Evolutionary conservation across 768 basidiomycete genomes (phyloP), one percentile per base, ranked within the genome.

Genomic region (Melanogaster broomeanus): DNA sequence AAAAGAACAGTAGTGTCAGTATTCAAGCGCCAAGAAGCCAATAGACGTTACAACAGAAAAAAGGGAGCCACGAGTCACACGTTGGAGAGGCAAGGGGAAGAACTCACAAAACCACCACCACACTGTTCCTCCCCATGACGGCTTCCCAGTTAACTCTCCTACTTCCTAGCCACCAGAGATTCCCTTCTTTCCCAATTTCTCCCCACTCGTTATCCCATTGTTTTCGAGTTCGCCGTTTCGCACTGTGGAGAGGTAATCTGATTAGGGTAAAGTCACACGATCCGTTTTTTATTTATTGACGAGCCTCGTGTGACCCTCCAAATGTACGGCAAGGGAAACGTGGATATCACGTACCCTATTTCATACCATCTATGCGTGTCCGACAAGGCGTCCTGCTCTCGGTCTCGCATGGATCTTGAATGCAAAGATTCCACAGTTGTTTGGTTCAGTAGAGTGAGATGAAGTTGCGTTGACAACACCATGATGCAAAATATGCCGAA

Each of bases 171-270:
- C 87, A 91, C 94, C 94, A 98, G 7, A 95, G 68, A 63, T 93
- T 85, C 0, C 88, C 93, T 62, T 95, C 94, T 27, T 75, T 81
- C 7, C 77, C 74, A 1, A 89, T 73, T 25, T 75, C 69, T 0
- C 94, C 94, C 89, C 90, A 98, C 60, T 95, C 93, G 22, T 71
- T 69, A 56, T 92, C 83, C 87, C 90, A 95, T 39, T 74, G 67
- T 31, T 62, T 67, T 38, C 61, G 64, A 16, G 74, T 79, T 30
- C 62, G 67, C 30, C 70, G 71, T 55, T 79, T 87, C 3, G 72
- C 78, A 21, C 87, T 87, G 64, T 37, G n/a, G 43, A 39, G 16
- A 16, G 21, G 40, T 18, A 19, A 31, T 61, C 13, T 30, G 46
- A 27, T 49, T 35, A 34, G 33, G 31, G 15, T 16, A 7, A 42